Evolutionary conservation across 2,329 filamentous ascomycete species (phyloP), one percentile per base, ranked within the genome.

Genomic region (Akanthomyces dipterigenus): DNA sequence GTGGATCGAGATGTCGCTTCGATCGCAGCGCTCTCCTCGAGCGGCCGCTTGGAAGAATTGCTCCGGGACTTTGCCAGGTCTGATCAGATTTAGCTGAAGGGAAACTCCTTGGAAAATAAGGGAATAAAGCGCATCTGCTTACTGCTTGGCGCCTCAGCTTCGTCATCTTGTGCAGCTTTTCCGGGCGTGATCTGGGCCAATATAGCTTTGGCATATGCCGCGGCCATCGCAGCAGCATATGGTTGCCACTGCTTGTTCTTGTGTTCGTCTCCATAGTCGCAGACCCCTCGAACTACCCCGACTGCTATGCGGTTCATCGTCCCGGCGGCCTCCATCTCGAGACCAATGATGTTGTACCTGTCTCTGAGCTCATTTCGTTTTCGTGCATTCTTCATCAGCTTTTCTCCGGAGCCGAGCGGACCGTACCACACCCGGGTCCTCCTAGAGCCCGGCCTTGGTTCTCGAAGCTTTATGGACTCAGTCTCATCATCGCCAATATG

Each of bases 371-470:
- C 34, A 26, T 73, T 63, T 12, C 70, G 54, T 22, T 64, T 65
- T 9, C 22, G 50, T 1, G 66, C 62, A 45, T 71, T 67, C 55
- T 68, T 67, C 65, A 71, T 68, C 22, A 71, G 50, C 58, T 66
- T 70, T 2, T 70, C 67, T 0, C 70, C 70, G 1, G 71, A 72
- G 2, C 69, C 71, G 2, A 72, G 70, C 0, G 65, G 49, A 0
- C 71, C 72, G 45, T 74, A 75, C 71, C 71, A 76, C 1, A 73
- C 69, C 53, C 60, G 63, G 9, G 68, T 72, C 0, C 72, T 70
- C 20, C 58, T 60, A 0, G 36, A n/a, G 14, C 57, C 50, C 1
- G 64, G 65, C 14, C 72, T 64, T 34, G 0, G 49, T 9, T 58
- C 49, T 49, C 70, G 63, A 5, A 64, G 1, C 22, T 2, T 11